Base-by-base conservation (phyloP, 2,329 filamentous ascomycete species). In the Aspergillus fructus region DNA sequence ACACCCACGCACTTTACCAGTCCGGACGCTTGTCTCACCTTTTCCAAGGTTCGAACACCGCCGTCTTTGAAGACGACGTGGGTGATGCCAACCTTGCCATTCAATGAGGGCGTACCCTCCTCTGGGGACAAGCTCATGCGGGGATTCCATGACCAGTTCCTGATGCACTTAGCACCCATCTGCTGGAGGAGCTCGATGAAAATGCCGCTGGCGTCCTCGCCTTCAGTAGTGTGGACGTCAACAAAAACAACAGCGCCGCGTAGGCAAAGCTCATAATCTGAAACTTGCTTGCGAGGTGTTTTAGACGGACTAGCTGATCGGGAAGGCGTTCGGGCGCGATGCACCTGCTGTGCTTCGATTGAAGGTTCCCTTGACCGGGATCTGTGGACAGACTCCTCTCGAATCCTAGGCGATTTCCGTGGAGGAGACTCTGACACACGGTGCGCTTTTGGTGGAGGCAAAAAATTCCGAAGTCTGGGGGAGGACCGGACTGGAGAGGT, bases 1-100 rank as follows among this genome's bases (percentile, higher is more conserved):
- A 96, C 89, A 49, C 91, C 91, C 55, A 96, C 91, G 74, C 91
- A 96, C 65, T 90, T 87, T 39, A 96, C 89, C 30, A 90, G 80
- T 5, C 90, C 90, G 13, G 84, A 82, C 40, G 85, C 87, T 65
- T 88, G 83, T 56, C 86, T 82, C 6, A 93, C 88, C 74, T 92
- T 96, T 69, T 96, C 88, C 63, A 96, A 75, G 0, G 91, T 96
- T 24, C 88, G 82, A 68, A 88, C 87, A 42, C 87, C 87, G 46
- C 92, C 92, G 68, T 96, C 92, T 72, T 96, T 96, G 79, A 87
- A 96, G 6, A 96, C 85, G 7, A 96, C 89, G 68, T 96, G 92
- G 0, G 91, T 96, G 66, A 96, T 90, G 5, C 88, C 89, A 58
- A 91, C 78, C 70, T 86, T 89, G 49, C 68, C 66, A 13, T 74